Evolutionary conservation across 345 rosid genomes (phyloP), one percentile per base, ranked within the genome.

Genomic region (Salix udensis): DNA sequence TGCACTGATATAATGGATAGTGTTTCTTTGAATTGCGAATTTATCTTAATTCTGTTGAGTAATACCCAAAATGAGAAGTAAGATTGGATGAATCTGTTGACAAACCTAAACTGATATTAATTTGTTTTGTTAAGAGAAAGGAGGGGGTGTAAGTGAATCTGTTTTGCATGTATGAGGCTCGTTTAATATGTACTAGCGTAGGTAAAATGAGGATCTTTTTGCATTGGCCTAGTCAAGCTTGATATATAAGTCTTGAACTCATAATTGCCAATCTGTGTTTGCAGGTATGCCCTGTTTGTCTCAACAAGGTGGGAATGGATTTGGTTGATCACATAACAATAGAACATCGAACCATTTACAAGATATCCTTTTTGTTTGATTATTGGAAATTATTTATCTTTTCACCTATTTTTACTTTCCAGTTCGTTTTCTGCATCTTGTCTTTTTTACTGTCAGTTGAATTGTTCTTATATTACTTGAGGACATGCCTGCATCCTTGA

Each of bases 401-500:
- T 16, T 10, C 65, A 7, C 36, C 52, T 58, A 31, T 66, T 14
- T 58, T 58, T 19, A 58, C 18, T 68, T 78, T 13, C 4, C 52
- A n/a, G 21, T 24, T 28, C 19, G 2, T 18, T 26, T 36, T 34
- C 12, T 77, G 30, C 37, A 23, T 67, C 52, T 44, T 46, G 37
- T 23, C 61, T 18, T 15, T 15, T 44, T 7, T 78, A 75, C 55
- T 6, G 15, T 40, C 16, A 55, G 36, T 52, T 55, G 42, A 71
- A 7, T 28, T 53, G 74, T 52, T 70, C 31, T 30, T 66, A 3
- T 75, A 5, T 6, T 68, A 67, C 66, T 61, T 77, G 66, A 34
- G 77, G 69, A 60, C 62, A 66, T 74, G 39, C 55, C 24, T 26
- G 71, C 78, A 87, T 81, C 94, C 97, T 91, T 93, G 86, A 93